These are phyloP conservation scores for Pueraria montana DNA, from an alignment of 306 rosid species.

Conservation along the genomic window DNA sequence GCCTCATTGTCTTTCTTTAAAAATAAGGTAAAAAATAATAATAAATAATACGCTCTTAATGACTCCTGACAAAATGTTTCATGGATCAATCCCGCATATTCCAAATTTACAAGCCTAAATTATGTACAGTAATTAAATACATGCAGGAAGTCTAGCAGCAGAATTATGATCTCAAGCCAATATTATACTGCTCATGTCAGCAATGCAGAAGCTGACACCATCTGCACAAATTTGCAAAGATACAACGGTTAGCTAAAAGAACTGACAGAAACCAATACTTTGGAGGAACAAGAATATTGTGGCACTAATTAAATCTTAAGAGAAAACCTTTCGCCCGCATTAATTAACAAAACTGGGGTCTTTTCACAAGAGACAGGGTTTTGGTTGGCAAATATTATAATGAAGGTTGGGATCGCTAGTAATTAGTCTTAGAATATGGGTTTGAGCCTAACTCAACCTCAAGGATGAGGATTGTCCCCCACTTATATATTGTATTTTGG, in stretches of 20 bases:
- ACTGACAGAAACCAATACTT: slow-evolving; percentile 8
- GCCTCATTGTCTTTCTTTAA: slow-evolving; percentile 46
- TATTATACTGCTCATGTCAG: slow-evolving; percentile 45
- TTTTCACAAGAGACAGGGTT: slow-evolving; percentile 2
- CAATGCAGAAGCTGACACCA: slow-evolving; percentile 49
- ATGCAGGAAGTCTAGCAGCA: slow-evolving; percentile 42
- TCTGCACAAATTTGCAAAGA: slow-evolving; percentile 64
- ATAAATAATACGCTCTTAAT: slow-evolving; percentile 44
- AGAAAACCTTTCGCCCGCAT: slow-evolving; percentile 24
- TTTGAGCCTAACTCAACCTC: no score
- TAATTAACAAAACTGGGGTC: background rate
- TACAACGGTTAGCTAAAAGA: slow-evolving; percentile 36
- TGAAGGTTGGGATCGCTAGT: background rate
- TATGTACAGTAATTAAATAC: slow-evolving; percentile 64
- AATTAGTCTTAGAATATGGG: no score
- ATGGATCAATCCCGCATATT: slow-evolving; percentile 48
- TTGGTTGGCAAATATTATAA: background rate
- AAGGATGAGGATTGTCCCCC: no score
- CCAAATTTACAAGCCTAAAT: slow-evolving; percentile 65
- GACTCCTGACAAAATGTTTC: slow-evolving; percentile 48
- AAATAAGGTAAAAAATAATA: slow-evolving; percentile 14
- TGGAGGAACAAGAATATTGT: slow-evolving; percentile 5
- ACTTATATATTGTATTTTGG: no score
- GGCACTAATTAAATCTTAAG: background rate
- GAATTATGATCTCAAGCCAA: slow-evolving; percentile 39